Evolutionary conservation across 2,329 filamentous ascomycete species (phyloP).

Genomic region (Hypoxylon sp.): DNA sequence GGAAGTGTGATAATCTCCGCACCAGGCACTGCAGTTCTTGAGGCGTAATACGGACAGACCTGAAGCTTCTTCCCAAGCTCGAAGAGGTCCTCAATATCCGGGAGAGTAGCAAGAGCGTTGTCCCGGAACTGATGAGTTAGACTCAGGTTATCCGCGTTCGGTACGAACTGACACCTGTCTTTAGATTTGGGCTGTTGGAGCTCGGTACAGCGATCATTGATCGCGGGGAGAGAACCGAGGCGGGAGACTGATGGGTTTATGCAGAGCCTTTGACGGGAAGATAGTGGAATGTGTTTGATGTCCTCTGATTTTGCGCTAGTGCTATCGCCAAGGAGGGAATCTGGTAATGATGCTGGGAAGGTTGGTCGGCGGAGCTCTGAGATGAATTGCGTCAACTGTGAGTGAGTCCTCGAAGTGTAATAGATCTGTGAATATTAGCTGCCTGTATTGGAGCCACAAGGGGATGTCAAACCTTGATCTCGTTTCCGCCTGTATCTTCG

Average conservation of each 20-base stretch:
- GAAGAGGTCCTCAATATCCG: constrained; percentile 93
- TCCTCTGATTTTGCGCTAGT: constrained; percentile 62
- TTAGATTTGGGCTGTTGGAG: constrained; percentile 81
- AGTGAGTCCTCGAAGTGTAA: constrained; percentile 94
- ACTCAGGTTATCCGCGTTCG: constrained; percentile 80
- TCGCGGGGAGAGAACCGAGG: constrained; percentile 80
- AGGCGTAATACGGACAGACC: constrained; percentile 97
- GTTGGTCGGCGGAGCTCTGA: constrained; percentile 83
- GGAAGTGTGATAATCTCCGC: constrained; percentile 94
- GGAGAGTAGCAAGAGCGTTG: constrained; percentile 83
- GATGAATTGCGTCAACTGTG: constrained; percentile 90
- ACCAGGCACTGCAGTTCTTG: constrained; percentile 82
- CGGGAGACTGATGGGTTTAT: constrained; percentile 87
- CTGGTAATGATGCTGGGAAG: constrained; percentile 79
- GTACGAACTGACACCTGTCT: constrained; percentile 81
- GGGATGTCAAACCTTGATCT: constrained; percentile 71
- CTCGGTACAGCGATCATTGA: constrained; percentile 94
- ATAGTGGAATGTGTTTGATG: constrained; percentile 85
- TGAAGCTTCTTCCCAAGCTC: constrained; percentile 81
- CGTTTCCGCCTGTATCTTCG: constrained; percentile 68
- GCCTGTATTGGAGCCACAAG: neutral
- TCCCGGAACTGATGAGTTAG: constrained; percentile 87
- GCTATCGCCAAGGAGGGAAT: constrained; percentile 53
- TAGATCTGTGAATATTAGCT: constrained; percentile 71
- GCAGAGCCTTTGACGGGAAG: constrained; percentile 88